Evolutionary conservation across 257 asterid species (phyloP), one percentile per base, ranked within the genome.

Genomic region (Solanum sejunctum): DNA sequence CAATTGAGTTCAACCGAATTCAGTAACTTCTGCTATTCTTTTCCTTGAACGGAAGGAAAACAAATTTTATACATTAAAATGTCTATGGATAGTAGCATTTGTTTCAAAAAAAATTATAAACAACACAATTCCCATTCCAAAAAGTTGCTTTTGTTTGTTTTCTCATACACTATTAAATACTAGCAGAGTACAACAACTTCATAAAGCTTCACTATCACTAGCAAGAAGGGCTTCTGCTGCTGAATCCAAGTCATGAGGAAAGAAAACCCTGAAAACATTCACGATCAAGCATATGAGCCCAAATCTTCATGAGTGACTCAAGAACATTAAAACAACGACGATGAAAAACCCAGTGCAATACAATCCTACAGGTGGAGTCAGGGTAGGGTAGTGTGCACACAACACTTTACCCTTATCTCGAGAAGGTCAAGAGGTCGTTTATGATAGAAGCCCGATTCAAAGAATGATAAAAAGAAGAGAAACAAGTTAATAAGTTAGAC

Each of bases 221-320:
- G 91, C 66, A 90, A 93, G 98, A 86, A 93, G 92, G 17, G 93
- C 97, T 81, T 94, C 99, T 16, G 97, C 98, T 84, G 93, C 95
- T 0, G 97, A 87, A 85, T 95, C 97, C 93, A 95, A 79, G 82
- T 95, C 99, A 58, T 92, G 97, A 3, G 99, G 98, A 86, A 95
- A 94, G 87, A 95, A 95, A 60, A 94, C 94, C 95, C 98, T 95
- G 91, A 90, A 41, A 84, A 84, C 23, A 78, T 54, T 49, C 72
- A 54, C 39, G 18, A 8, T 84, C 82, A 66, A 2, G 43, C 20
- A 41, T 21, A 73, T 21, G 72, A 72, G 55, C 80, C 16, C 12
- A 45, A 64, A 51, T 20, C 26, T 49, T 17, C 47, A 28, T 8
- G 41, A 75, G 21, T 75, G 60, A 49, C 81, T 70, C 79, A 20